Percentiles rank a stretch among this genome's conserved stretches.
phyloP scores from a whole-genome alignment of 768 basidiomycete genomes.

The Kondoa malvinella region DNA sequence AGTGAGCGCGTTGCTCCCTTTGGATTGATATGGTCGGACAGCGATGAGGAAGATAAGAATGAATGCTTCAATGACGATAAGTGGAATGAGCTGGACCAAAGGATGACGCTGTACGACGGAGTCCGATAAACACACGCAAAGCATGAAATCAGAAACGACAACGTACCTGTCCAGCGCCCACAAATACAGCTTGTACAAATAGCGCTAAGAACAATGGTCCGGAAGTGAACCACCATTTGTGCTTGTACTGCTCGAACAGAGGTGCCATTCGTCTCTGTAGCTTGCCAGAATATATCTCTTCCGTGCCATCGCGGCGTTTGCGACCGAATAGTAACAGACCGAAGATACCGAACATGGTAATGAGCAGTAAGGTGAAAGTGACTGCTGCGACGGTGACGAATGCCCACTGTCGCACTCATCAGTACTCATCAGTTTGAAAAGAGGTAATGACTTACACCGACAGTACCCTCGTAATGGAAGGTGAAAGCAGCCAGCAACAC shows the following conservation, averaged over 20 bases:
- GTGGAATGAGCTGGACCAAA: conserved; percentile 15
- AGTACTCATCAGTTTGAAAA: background rate
- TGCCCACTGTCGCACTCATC: background rate
- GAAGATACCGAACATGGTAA: conserved; percentile 10
- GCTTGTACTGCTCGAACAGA: conserved; percentile 16
- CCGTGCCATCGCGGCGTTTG: conserved; percentile 5
- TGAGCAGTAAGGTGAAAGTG: conserved; percentile 9
- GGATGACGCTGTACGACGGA: conserved; percentile 9
- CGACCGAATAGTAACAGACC: background rate
- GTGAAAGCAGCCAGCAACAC: conserved; percentile 9
- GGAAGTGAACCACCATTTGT: conserved; percentile 5
- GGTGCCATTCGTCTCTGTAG: conserved; percentile 6
- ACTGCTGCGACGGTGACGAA: conserved; percentile 12
- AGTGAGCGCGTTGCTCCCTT: conserved; percentile 12
- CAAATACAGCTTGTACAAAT: conserved; percentile 13
- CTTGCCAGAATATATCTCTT: background rate
- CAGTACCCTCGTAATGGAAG: conserved; percentile 1
- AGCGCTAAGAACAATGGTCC: conserved; percentile 1
- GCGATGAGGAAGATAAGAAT: conserved; percentile 11
- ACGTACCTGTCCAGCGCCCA: conserved; percentile 14
- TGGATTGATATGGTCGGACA: conserved; percentile 8
- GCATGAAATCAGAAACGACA: background rate
- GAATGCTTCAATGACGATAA: conserved; percentile 12
- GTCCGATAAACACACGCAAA: background rate
- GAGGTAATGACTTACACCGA: background rate